Conservation (phyloP, 1,139 yeast species). For the Diutina rugosa region DNA sequence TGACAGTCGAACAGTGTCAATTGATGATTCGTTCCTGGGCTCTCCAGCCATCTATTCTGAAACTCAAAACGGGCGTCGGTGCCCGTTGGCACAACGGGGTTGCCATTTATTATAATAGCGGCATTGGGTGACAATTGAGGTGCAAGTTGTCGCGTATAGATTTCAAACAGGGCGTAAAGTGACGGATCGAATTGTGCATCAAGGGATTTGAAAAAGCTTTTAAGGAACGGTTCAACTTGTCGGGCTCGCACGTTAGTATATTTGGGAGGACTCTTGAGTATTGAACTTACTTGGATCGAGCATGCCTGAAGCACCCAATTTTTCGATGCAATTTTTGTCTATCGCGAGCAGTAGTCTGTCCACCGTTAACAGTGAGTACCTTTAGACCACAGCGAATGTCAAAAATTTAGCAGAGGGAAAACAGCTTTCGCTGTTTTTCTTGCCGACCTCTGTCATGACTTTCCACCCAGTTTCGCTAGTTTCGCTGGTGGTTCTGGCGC, state of each 20-base stretch:
- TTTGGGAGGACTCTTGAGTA: not conserved
- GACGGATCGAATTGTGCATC: constrained; percentile 19
- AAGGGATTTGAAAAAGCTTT: constrained; percentile 22
- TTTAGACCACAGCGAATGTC: not conserved
- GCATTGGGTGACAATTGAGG: constrained; percentile 30
- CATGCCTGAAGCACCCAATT: not conserved
- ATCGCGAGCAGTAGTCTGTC: not conserved
- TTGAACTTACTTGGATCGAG: constrained; percentile 15
- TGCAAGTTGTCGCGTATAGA: constrained; percentile 39
- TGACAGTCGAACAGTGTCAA: constrained; percentile 55
- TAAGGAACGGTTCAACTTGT: constrained; percentile 32
- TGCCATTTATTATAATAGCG: constrained; percentile 51
- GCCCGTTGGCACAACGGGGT: constrained; percentile 32
- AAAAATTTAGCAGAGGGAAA: no score
- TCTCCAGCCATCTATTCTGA: constrained; percentile 50
- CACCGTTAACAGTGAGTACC: not conserved
- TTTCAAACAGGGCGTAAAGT: constrained; percentile 26
- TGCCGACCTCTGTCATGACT: no score
- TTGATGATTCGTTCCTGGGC: constrained; percentile 53
- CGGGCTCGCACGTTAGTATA: constrained; percentile 17
- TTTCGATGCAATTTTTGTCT: not conserved
- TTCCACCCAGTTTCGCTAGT: no score
- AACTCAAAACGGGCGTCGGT: constrained; percentile 42
- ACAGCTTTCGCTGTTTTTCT: no score
- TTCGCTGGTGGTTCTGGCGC: no score